These are phyloP conservation scores for Lasiodiplodia hormozganensis DNA, from an alignment of 2,329 filamentous ascomycete species.

Conservation along the genomic window DNA sequence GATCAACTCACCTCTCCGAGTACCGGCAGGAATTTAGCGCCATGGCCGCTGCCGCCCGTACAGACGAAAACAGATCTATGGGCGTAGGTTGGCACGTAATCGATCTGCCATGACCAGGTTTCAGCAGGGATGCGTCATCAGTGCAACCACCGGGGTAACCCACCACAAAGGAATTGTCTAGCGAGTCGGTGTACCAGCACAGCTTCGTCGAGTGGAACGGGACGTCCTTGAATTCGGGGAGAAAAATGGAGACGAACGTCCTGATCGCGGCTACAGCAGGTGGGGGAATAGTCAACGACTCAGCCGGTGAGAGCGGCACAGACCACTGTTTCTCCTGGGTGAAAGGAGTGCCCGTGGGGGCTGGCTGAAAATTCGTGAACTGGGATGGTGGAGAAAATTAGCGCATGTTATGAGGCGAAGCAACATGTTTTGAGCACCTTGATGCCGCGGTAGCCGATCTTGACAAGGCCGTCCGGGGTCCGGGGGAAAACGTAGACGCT, in stretches of 20 bases:
- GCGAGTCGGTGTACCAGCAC: conserved; percentile 14
- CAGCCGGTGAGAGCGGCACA: background rate
- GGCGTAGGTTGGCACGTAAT: conserved; percentile 1
- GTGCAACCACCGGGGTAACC: background rate
- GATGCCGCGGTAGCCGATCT: conserved; percentile 9
- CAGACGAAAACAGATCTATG: background rate
- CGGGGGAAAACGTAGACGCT: conserved; percentile 4
- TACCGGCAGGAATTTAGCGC: conserved; percentile 13
- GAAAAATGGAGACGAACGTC: background rate
- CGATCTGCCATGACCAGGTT: background rate
- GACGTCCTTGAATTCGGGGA: background rate
- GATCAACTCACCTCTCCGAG: conserved; percentile 4
- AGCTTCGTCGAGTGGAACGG: background rate
- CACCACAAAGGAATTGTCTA: conserved; percentile 13
- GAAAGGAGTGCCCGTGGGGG: background rate
- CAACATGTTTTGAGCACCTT: background rate
- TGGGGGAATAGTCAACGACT: background rate
- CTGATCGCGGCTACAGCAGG: background rate
- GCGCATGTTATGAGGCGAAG: background rate
- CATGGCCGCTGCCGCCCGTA: conserved; percentile 4
- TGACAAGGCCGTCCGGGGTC: background rate
- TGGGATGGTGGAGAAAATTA: background rate
- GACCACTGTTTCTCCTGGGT: conserved; percentile 5
- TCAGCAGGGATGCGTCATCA: background rate
- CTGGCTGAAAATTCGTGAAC: conserved; percentile 7